phyloP scores from a whole-genome alignment of 345 rosid genomes.

The Lenwebbia sp. region DNA sequence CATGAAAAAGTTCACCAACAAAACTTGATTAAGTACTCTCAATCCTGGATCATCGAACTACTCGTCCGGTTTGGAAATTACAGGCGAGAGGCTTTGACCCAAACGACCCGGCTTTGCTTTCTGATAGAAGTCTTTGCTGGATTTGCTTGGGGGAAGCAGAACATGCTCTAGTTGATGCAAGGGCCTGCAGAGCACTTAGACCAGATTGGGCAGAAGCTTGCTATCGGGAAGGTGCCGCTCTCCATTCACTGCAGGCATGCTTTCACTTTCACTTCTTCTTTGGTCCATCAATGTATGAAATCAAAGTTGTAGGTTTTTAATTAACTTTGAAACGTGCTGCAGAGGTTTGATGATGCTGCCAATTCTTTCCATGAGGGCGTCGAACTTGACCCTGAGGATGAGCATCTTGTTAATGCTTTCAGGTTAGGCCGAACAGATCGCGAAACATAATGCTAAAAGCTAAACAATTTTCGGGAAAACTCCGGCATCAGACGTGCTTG shows the following conservation, averaged over 20 bases:
- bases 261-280: background rate
- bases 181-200: conserved; percentile 54
- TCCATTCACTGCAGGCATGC: conserved; percentile 34
- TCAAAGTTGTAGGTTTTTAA: background rate
- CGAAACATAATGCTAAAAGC: background rate
- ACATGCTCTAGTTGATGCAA: conserved; percentile 77
- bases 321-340: conserved; percentile 6
- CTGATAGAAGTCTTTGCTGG: conserved; percentile 94
- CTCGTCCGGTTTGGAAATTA: background rate
- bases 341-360: conserved; percentile 88
- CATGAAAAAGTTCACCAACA: background rate
- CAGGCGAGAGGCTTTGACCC: conserved; percentile 89
- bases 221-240: conserved; percentile 91
- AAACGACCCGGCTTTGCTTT: conserved; percentile 50
- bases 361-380: conserved; percentile 83
- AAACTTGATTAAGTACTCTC: background rate
- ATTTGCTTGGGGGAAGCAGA: conserved; percentile 58
- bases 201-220: conserved; percentile 88
- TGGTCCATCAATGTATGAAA: background rate
- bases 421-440: background rate
- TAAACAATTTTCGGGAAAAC: background rate
- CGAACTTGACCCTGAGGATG: conserved; percentile 57
- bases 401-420: conserved; percentile 17
- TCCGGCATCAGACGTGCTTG: background rate
- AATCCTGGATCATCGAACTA: background rate